phyloP scores from a whole-genome alignment of 1,284 basidiomycete species.

The Athelia sp. region DNA sequence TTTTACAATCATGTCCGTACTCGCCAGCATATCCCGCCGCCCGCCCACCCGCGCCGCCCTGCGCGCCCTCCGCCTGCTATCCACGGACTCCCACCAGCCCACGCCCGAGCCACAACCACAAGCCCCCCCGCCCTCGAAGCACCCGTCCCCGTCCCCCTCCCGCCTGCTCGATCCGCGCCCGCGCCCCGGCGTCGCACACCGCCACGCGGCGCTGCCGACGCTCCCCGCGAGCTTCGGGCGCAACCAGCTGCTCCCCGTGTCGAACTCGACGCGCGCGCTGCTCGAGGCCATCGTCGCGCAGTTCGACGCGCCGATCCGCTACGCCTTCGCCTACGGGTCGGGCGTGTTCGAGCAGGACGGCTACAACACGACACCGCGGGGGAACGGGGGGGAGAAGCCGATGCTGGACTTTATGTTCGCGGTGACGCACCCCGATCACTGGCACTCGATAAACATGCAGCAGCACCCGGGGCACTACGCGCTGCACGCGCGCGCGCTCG shows the following conservation, averaged over 20 bases:
- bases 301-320: constrained; percentile 84
- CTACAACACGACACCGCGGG: constrained; percentile 34
- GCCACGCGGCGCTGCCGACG: constrained; percentile 38
- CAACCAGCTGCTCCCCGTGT: constrained; percentile 75
- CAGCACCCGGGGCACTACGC: constrained; percentile 91
- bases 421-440: constrained; percentile 86
- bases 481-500: constrained; percentile 75
- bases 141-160: constrained; percentile 16
- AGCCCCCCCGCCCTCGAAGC: constrained; percentile 15
- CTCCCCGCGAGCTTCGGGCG: constrained; percentile 73
- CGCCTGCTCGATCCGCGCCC: constrained; percentile 40
- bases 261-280: constrained; percentile 72
- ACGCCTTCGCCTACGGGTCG: constrained; percentile 94
- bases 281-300: constrained; percentile 70
- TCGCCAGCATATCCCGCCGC: too few species aligned
- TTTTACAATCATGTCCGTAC: too few species aligned
- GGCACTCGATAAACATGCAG: constrained; percentile 92
- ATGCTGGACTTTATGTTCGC: constrained; percentile 97
- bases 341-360: constrained; percentile 89
- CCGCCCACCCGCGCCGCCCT: too few species aligned
- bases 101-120: constrained; percentile 5
- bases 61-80: neutral
- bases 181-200: constrained; percentile 40
- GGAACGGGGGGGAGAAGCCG: constrained; percentile 41
- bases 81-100: neutral